Conservation (phyloP, 352 stramenopile genomes). For the Phytophthora pluvialis region DNA sequence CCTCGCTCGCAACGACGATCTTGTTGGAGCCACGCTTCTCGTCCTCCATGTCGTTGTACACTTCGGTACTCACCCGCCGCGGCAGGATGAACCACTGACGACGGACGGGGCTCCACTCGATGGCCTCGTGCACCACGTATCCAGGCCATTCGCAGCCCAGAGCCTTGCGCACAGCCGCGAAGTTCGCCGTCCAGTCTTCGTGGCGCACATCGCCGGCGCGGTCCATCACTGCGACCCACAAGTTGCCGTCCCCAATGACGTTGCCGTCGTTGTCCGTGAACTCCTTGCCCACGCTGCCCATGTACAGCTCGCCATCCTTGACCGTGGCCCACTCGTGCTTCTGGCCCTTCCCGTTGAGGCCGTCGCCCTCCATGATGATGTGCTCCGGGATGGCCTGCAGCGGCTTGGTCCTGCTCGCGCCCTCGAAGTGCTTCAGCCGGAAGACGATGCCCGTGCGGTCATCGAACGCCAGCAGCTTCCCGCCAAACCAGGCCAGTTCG, state of each 20-base stretch:
- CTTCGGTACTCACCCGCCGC: constrained; percentile 93
- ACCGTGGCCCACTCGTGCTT: constrained; percentile 99
- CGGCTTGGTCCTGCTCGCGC: constrained; percentile 46
- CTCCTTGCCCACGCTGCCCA: constrained; percentile 96
- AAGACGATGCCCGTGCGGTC: constrained; percentile 99
- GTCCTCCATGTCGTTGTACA: constrained; percentile 97
- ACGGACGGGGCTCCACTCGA: constrained; percentile 94
- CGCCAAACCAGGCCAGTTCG: constrained; percentile 91
- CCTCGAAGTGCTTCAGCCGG: constrained; percentile 93
- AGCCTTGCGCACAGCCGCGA: constrained; percentile 92
- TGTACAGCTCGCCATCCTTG: constrained; percentile 97
- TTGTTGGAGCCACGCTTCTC: constrained; percentile 93
- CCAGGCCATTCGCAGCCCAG: constrained; percentile 91
- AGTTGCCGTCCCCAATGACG: constrained; percentile 96
- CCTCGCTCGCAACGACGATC: constrained; percentile 89
- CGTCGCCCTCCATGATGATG: constrained; percentile 98
- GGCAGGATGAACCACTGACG: constrained; percentile 98
- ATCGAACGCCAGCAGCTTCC: constrained; percentile 95
- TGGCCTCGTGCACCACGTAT: constrained; percentile 98
- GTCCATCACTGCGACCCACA: constrained; percentile 96
- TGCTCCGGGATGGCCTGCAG: constrained; percentile 93
- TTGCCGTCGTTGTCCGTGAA: constrained; percentile 92
- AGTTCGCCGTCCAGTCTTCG: constrained; percentile 95
- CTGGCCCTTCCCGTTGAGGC: constrained; percentile 97
- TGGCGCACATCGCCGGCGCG: constrained; percentile 78